phyloP scores from a whole-genome alignment of 176 grass and related monocot species.

The Carex cristatella region DNA sequence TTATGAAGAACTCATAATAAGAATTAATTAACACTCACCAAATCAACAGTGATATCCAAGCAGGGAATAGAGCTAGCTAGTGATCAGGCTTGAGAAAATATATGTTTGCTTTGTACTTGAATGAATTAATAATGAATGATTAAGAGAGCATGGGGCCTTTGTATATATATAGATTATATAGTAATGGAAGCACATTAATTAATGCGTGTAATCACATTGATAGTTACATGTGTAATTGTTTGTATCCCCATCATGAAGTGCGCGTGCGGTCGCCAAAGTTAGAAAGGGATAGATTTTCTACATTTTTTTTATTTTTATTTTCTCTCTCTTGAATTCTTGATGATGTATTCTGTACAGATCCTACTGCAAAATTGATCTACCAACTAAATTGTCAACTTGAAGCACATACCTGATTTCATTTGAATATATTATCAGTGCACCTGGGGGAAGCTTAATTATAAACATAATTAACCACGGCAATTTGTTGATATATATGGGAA shows the following conservation, averaged over 20 bases:
- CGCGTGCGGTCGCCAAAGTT: conserved; percentile 23
- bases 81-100: neutral
- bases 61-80: neutral
- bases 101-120: neutral
- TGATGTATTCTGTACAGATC: neutral
- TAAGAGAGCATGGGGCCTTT: conserved; percentile 22
- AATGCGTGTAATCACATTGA: conserved; percentile 25
- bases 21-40: conserved; percentile 13
- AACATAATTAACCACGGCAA: neutral
- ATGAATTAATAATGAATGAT: conserved; percentile 16
- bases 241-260: conserved; percentile 21
- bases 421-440: neutral
- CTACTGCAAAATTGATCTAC: neutral
- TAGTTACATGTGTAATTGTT: conserved; percentile 17
- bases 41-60: neutral
- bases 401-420: neutral
- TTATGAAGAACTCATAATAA: conserved; percentile 17
- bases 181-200: conserved; percentile 24
- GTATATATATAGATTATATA: conserved; percentile 20
- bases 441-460: neutral
- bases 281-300: conserved; percentile 11
- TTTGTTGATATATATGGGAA: neutral
- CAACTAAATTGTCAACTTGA: neutral
- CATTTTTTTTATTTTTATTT: neutral
- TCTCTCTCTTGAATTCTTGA: neutral